Evolutionary conservation across 2,329 filamentous ascomycete genomes (phyloP), one percentile per base, ranked within the genome.

Genomic region (Aureobasidium musti): DNA sequence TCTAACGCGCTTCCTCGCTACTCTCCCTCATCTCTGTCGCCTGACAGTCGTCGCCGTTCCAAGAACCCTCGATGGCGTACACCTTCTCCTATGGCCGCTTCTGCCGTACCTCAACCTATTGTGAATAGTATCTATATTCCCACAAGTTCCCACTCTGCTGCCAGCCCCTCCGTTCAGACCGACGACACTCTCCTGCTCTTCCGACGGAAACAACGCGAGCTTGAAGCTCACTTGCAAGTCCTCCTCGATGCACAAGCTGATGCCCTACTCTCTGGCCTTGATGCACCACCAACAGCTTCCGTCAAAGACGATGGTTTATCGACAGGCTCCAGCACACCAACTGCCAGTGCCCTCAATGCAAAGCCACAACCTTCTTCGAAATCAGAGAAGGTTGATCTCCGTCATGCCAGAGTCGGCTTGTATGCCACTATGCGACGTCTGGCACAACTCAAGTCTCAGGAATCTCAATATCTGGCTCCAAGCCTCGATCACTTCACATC

Each of bases 391-490:
- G 74, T 85, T 10, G 84, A 87, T 0, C 79, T 92, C 17, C 82
- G 82, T 33, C 82, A 83, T 21, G 88, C 89, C 1, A 83, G 91
- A n/a, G 81, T 82, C 33, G 88, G 87, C 0, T 83, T 94, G 8
- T 82, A 85, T 19, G 82, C 81, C 59, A 83, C 85, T 57, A 89
- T 93, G 75, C 79, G 82, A 3, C 85, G 87, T 63, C 78, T 93
- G 5, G 86, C 85, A 0, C 82, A 83, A 10, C 78, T 93, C 30
- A 91, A 91, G 73, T 80, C 80, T 3, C 89, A 92, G 67, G 89
- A 92, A 77, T 80, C 87, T n/a, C 80, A 82, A 0, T 80, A 87
- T 28, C 78, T 92, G 0, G 81, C 84, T 3, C 78, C 80, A 1
- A 85, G 88, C 2, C 75, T 90, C 41, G 77, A 79, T 3, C 80